Base-by-base conservation (phyloP, 2,329 filamentous ascomycete genomes). In the Beauveria caledonica region DNA sequence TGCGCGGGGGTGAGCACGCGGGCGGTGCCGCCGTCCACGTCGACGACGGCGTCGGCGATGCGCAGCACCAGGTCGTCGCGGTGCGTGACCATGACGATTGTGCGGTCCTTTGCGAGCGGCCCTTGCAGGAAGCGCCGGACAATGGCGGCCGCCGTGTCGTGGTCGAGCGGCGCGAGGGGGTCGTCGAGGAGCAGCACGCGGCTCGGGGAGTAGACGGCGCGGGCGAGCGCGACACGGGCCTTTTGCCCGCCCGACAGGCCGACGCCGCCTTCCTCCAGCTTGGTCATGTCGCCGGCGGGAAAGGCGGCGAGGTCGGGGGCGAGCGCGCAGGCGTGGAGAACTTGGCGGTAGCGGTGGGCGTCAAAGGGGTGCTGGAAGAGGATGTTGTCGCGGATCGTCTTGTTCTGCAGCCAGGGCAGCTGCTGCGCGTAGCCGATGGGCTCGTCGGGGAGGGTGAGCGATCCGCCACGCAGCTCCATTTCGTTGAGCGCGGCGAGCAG, bases 61-160 rank as follows among this genome's bases (percentile, higher is more conserved):
- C 82, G 78, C 21, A 84, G 81, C 62, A 91, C 89, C 10, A 96
- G 76, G 63, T 92, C 87, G n/a, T 92, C 86, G 42, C 86, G 80
- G 69, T 92, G 88, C 0, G 90, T 92, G 52, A 93, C 89, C 46
- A 92, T 83, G n/a, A 94, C 82, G 0, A 90, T 86, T 0, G 88
- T 89, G 6, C 89, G 81, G 7, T 78, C 80, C 60, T 84, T 81
- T 10, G 81, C 75, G 0, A 88, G 81, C 0, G 86, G 77, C 0
- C 82, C 81, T 21, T 81, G 78, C 56, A 91, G 77, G 65, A 76
- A 80, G 71, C 76, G 83, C 63, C 74, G 82, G 80, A 96, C 66
- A 71, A 77, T 90, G 66, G 68, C 81, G 70, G 72, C 82, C 0
- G 83, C 83, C 0, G 85, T 87, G 29, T 84, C 78, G 58, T 86